Evolutionary conservation across 805 yeast species (phyloP).

Genomic region (Wickerhamiella sorbophila): DNA sequence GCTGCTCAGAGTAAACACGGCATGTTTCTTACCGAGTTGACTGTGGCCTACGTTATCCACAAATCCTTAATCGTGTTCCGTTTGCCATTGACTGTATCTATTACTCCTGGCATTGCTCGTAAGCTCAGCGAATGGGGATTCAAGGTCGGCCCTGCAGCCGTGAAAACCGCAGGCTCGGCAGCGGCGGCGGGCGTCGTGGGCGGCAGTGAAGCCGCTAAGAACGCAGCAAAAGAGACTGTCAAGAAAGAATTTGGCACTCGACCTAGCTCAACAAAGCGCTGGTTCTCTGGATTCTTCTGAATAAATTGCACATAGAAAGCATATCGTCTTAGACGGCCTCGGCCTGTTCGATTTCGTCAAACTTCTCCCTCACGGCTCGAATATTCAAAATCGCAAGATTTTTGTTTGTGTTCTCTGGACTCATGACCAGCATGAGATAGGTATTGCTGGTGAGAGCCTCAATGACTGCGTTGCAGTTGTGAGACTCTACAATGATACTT

Average conservation of each 20-base stretch:
- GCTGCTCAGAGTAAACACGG: slow-evolving; percentile 20
- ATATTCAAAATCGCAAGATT: slow-evolving; percentile 21
- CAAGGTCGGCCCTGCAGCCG: slow-evolving; percentile 29
- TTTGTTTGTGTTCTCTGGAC: slow-evolving; percentile 17
- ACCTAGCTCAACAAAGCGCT: slow-evolving; percentile 4
- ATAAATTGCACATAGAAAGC: neutral
- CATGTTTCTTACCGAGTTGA: slow-evolving; percentile 64
- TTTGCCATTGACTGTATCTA: slow-evolving; percentile 80
- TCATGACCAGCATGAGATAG: slow-evolving; percentile 31
- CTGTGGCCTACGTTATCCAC: slow-evolving; percentile 86
- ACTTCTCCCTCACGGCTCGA: slow-evolving; percentile 25
- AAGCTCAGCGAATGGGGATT: slow-evolving; percentile 64
- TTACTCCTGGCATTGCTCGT: slow-evolving; percentile 67
- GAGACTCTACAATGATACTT: slow-evolving; percentile 54
- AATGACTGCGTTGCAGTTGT: slow-evolving; percentile 27
- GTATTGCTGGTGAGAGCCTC: slow-evolving; percentile 32
- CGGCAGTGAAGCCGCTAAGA: slow-evolving; percentile 2
- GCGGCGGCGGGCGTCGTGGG: neutral
- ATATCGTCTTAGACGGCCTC: neutral
- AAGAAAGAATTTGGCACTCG: slow-evolving; percentile 4
- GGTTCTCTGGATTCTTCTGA: slow-evolving; percentile 6
- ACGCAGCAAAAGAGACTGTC: neutral
- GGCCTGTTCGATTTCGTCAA: slow-evolving; percentile 26
- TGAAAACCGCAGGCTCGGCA: neutral
- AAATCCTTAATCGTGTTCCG: slow-evolving; percentile 73